Evolutionary conservation across 768 basidiomycete species (phyloP), one percentile per base, ranked within the genome.

Genomic region (Crucibulum laeve): DNA sequence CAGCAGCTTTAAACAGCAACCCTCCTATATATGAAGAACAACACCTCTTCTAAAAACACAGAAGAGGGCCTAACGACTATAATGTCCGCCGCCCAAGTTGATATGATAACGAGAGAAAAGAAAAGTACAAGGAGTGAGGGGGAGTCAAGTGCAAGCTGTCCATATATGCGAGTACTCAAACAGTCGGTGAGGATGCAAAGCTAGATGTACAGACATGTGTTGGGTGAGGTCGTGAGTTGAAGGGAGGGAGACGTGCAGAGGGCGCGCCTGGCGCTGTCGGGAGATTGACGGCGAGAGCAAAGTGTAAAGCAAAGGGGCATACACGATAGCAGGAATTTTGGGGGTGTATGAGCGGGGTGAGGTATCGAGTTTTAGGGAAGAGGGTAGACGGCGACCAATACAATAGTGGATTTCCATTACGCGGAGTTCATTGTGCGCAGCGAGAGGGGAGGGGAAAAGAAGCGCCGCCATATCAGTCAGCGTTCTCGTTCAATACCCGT

Each of bases 401-500:
- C n/a, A n/a, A n/a, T n/a, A n/a, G n/a, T n/a, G n/a, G n/a, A n/a
- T n/a, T n/a, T n/a, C n/a, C n/a, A n/a, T n/a, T n/a, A n/a, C n/a
- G n/a, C n/a, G n/a, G n/a, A n/a, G n/a, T n/a, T n/a, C n/a, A n/a
- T n/a, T n/a, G n/a, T n/a, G n/a, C n/a, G n/a, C n/a, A n/a, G n/a
- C n/a, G n/a, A n/a, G 15, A 32, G 10, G 28, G 28, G 28, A 10
- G 10, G 10, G 28, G 15, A 32, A 32, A 32, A 10, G 28, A 32
- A 32, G 15, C 28, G n/a, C n/a, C n/a, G n/a, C n/a, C n/a, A n/a
- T 32, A 10, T 10, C 15, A 10, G 15, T 32, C 28, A 15, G 10
- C 15, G 28, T 10, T 11, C 38, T 13, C 42, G 10, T 24, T 58
- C 50, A 70, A 45, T 70, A 70, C n/a, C 68, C 68, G 38, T 68